These are phyloP conservation scores for Globisporangium abappressorium DNA, from an alignment of 352 stramenopile genomes.

Conservation along the genomic window DNA sequence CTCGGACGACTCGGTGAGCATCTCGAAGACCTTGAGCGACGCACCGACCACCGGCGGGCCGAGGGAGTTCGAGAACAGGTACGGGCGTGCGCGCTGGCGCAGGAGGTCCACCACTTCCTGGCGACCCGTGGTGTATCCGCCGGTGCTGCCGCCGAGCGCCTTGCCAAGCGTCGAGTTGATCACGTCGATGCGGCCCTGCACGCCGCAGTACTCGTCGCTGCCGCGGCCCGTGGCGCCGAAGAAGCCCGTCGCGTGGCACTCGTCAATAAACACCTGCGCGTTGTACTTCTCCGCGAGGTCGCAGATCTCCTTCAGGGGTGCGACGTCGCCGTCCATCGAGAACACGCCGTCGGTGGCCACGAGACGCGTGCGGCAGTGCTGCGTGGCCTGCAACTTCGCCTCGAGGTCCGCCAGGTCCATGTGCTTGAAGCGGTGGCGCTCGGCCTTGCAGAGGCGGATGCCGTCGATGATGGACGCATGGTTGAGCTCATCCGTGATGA, in stretches of 20 bases:
- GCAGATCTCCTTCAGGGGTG: constrained; percentile 88
- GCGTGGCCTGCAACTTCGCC: constrained; percentile 82
- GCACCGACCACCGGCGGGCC: constrained; percentile 91
- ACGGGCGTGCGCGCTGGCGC: constrained; percentile 88
- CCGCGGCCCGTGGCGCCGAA: constrained; percentile 90
- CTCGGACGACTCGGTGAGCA: constrained; percentile 84
- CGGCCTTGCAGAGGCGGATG: constrained; percentile 91
- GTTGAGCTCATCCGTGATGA: constrained; percentile 93
- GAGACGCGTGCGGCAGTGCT: constrained; percentile 88
- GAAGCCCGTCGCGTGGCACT: constrained; percentile 94
- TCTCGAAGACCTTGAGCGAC: constrained; percentile 92
- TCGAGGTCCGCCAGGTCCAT: constrained; percentile 92
- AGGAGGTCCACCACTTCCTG: constrained; percentile 92
- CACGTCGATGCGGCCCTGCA: constrained; percentile 89
- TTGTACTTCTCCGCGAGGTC: constrained; percentile 91
- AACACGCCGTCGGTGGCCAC: constrained; percentile 95
- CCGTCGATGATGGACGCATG: constrained; percentile 95
- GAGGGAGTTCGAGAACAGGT: constrained; percentile 94
- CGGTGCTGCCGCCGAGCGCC: constrained; percentile 90
- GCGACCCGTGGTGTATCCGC: constrained; percentile 90
- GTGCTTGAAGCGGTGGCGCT: constrained; percentile 93
- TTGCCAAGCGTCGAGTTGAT: constrained; percentile 96
- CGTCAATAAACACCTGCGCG: constrained; percentile 92
- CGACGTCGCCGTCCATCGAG: constrained; percentile 94
- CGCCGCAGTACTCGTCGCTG: constrained; percentile 90